Evolutionary conservation across 345 rosid genomes (phyloP).

Genomic region (Salix brachista): DNA sequence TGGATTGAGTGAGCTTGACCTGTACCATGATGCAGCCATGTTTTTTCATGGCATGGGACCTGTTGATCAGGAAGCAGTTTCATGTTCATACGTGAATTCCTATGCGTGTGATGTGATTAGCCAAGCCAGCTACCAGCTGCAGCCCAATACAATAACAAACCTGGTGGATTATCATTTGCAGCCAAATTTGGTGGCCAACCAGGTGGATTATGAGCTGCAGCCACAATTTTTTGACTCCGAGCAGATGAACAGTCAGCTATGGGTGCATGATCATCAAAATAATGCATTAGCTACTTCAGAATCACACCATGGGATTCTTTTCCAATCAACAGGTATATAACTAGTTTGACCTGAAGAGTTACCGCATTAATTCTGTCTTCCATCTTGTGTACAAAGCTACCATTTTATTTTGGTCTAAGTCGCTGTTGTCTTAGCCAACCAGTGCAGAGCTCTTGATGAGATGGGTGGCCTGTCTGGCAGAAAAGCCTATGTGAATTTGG

Average conservation of each 20-base stretch:
- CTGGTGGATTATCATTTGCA: constrained; percentile 12
- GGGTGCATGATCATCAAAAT: constrained; percentile 39
- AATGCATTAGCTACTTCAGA: constrained; percentile 18
- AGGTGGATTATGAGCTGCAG: constrained; percentile 26
- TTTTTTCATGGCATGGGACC: constrained; percentile 43
- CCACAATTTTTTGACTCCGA: constrained; percentile 26
- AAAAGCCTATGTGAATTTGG: constrained; percentile 29
- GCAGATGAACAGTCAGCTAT: constrained; percentile 29
- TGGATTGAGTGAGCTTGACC: constrained; percentile 47
- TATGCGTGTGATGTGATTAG: constrained; percentile 19
- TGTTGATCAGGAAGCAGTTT: constrained; percentile 25
- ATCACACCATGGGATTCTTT: constrained; percentile 14
- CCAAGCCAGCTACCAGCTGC: constrained; percentile 26
- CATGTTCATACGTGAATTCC: constrained; percentile 3
- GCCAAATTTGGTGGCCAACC: constrained; percentile 8
- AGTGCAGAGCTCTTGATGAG: constrained; percentile 42
- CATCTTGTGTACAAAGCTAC: constrained; percentile 22
- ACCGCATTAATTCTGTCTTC: constrained; percentile 9
- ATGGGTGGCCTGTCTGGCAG: constrained; percentile 40
- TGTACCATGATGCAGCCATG: constrained; percentile 45
- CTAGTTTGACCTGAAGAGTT: constrained; percentile 6
- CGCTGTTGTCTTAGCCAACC: constrained; percentile 41
- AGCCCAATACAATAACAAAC: constrained; percentile 3
- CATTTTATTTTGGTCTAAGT: constrained; percentile 36
- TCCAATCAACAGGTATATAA: constrained; percentile 45